Conservation (phyloP, 768 basidiomycete species). For the Russula ochroleuca region DNA sequence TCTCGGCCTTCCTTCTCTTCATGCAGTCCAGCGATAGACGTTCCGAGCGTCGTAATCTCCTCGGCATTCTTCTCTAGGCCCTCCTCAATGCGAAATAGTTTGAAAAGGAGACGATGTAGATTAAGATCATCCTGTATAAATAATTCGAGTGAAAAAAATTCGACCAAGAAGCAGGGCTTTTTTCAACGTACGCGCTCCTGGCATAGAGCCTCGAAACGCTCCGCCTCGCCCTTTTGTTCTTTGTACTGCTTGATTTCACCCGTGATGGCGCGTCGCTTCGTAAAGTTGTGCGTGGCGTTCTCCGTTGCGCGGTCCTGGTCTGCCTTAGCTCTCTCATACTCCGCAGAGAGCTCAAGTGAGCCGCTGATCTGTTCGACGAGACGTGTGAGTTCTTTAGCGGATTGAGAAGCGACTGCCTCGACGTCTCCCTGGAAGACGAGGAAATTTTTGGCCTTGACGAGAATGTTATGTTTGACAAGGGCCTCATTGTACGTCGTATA, state of each 20-base stretch:
- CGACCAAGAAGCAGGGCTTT: not conserved
- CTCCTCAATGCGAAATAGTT: constrained; percentile 84
- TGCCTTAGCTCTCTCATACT: constrained; percentile 86
- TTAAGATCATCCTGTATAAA: constrained; percentile 67
- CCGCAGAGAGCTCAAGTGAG: constrained; percentile 80
- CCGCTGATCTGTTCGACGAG: constrained; percentile 96
- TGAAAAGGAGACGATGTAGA: constrained; percentile 78
- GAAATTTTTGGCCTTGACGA: constrained; percentile 99
- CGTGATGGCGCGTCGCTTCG: constrained; percentile 86
- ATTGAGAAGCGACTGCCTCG: constrained; percentile 94
- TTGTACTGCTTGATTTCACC: constrained; percentile 97
- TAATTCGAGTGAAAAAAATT: constrained; percentile 10
- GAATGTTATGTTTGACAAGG: constrained; percentile 85
- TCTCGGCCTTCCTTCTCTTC: constrained; percentile 69
- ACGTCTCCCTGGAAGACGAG: constrained; percentile 99
- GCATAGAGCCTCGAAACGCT: constrained; percentile 74
- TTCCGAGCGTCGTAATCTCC: constrained; percentile 69
- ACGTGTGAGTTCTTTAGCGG: constrained; percentile 79
- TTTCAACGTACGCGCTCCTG: constrained; percentile 59
- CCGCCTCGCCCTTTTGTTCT: constrained; percentile 93
- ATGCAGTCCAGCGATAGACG: constrained; percentile 61
- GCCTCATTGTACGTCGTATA: constrained; percentile 87
- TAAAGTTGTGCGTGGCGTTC: constrained; percentile 91
- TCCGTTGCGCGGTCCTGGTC: constrained; percentile 89
- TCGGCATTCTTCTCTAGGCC: constrained; percentile 68